Evolutionary conservation across 192 early-diverging fungal species (phyloP), one percentile per base, ranked within the genome.

Genomic region (Podila epigama): DNA sequence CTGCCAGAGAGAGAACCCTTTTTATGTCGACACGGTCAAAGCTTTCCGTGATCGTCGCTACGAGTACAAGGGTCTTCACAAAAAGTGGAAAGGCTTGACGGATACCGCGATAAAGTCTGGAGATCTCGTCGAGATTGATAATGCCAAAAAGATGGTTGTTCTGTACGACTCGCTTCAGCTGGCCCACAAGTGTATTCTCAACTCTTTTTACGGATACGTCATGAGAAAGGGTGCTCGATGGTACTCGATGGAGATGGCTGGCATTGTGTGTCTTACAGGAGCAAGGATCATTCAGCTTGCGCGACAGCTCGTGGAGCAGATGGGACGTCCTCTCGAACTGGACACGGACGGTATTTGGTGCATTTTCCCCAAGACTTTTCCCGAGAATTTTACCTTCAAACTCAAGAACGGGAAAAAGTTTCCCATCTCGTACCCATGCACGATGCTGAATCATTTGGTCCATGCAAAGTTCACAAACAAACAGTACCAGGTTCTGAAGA

Each of bases 261-360:
- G 98, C 22, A 95, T 99, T 28, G 96, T 98, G 44, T 99, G 98
- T 80, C 68, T 96, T 60, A 99, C 96, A 5, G 98, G 98, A 5
- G 91, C 98, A 11, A 92, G 87, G 40, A 97, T 99, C 68, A 99
- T 99, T 79, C 98, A 99, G 77, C 89, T 97, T 84, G 98, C 98
- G 6, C 88, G 96, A 10, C 81, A 91, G 55, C 88, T 95, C 12
- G 92, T 99, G 2, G 98, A 99, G 78, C 90, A 93, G 59, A 81
- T 99, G 33, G 98, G 98, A 0, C 83, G 94, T 28, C 96, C 98
- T 5, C 84, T 99, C 11, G 98, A 99, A 82, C 83, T 99, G 36
- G 98, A 99, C 71, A 99, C 98, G 16, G 98, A 99, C 64, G 98
- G 98, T 58, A 98, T 99, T 73, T 97, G 97, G 97, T 98, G 96